phyloP scores from a whole-genome alignment of 257 asterid genomes.

The Asclepias syriaca region DNA sequence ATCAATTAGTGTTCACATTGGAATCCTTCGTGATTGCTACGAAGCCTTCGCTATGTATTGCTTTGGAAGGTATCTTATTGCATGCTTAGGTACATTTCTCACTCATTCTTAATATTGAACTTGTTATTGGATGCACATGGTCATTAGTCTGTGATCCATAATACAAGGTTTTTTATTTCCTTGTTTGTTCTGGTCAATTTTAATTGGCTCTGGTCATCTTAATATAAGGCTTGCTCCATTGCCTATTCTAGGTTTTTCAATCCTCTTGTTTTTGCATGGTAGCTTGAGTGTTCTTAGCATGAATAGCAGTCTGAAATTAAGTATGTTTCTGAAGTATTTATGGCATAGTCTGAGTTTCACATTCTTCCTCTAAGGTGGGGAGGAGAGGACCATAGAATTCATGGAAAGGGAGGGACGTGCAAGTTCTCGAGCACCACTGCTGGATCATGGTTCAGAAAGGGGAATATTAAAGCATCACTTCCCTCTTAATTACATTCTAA shows the following conservation, averaged over 20 bases:
- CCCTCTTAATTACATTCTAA: conserved; percentile 68
- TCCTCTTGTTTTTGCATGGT: neutral
- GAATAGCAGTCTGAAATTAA: neutral
- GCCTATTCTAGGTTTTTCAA: neutral
- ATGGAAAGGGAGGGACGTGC: conserved; percentile 94
- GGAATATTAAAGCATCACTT: conserved; percentile 85
- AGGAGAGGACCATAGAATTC: conserved; percentile 76
- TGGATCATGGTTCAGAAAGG: conserved; percentile 72
- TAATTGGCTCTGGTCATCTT: neutral
- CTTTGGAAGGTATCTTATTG: conserved; percentile 96
- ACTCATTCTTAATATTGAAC: neutral
- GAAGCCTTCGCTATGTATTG: conserved; percentile 99
- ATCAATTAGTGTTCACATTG: conserved; percentile 72
- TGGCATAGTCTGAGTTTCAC: neutral
- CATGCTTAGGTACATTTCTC: conserved; percentile 71
- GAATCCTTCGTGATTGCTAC: conserved; percentile 93
- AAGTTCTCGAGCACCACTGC: conserved; percentile 58
- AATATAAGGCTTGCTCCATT: neutral
- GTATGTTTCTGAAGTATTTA: neutral
- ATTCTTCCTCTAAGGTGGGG: conserved; percentile 36
- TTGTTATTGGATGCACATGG: neutral
- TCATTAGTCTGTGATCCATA: neutral
- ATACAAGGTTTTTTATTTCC: neutral
- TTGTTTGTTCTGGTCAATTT: neutral
- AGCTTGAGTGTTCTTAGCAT: neutral